Evolutionary conservation across 2,329 filamentous ascomycete species (phyloP), one percentile per base, ranked within the genome.

Genomic region (Amylocarpus encephaloides): DNA sequence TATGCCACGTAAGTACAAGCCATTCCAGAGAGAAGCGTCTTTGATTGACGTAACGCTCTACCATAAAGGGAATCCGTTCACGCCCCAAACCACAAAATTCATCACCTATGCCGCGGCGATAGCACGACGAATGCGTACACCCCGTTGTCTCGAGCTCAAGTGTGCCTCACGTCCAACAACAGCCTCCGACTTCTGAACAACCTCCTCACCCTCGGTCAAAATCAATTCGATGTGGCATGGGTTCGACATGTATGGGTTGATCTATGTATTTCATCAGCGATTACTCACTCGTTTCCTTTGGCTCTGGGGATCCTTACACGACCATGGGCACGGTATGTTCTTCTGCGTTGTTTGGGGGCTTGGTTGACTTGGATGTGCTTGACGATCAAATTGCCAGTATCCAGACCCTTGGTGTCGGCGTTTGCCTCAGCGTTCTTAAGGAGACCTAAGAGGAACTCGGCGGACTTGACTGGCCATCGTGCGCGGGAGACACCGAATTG

Each of bases 301-400:
- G n/a, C 4, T 44, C 39, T 41, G 34, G 32, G 43, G 16, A n/a
- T 59, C 89, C 91, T 69, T 94, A 96, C 92, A 81, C 93, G 90
- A 85, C 93, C 93, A 83, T 98, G 93, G 62, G 94, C 94, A 85
- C 93, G 91, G 88, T 98, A 98, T 72, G 93, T 98, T 75, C 93
- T 86, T 79, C 93, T 85, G 73, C 93, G 86, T 83, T 97, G 92
- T 86, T 97, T 97, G 70, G 93, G 93, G 67, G 93, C 94, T 83
- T 98, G 93, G 88, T 98, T 98, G 83, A 98, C 93, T 82, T 98
- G 93, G 79, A 98, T 98, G 87, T 96, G 94, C 88, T 96, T 96
- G 79, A 98, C 88, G 72, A 97, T 78, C 71, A 98, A 81, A 82
- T 94, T 94, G 78, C 85, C 85, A 71, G 91, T 97, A 78, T 98